These are phyloP conservation scores for Rosa rugosa DNA, from an alignment of 306 rosid genomes.

Conservation along the genomic window DNA sequence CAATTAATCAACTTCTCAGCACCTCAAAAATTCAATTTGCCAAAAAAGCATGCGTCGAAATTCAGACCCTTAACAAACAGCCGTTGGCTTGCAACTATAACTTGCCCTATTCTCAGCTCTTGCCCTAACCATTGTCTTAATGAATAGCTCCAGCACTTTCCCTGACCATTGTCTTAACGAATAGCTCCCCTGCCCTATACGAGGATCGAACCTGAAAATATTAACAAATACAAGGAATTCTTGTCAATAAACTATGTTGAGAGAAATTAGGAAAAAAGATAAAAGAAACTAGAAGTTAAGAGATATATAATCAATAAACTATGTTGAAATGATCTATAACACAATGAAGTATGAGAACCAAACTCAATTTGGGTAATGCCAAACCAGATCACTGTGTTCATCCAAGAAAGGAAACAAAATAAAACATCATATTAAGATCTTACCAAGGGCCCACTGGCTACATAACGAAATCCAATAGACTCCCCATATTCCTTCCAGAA, in stretches of 20 bases:
- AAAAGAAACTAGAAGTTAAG: neutral
- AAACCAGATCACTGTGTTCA: neutral
- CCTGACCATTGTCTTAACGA: slow-evolving; percentile 79
- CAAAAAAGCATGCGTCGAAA: neutral
- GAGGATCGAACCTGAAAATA: slow-evolving; percentile 83
- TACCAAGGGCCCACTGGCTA: slow-evolving; percentile 97
- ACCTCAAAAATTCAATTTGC: neutral
- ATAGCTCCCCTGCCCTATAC: slow-evolving; percentile 95
- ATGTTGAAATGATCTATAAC: neutral
- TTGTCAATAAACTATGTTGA: neutral
- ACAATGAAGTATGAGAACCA: neutral
- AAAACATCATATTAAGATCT: slow-evolving; percentile 28
- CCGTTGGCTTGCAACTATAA: neutral
- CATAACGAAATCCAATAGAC: slow-evolving; percentile 91
- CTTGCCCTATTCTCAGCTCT: neutral
- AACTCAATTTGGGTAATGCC: neutral
- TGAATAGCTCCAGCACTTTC: slow-evolving; percentile 39
- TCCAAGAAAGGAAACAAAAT: neutral
- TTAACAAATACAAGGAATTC: neutral
- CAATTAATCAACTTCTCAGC: neutral
- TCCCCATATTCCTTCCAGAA: slow-evolving; percentile 96
- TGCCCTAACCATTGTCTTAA: neutral
- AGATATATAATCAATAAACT: neutral
- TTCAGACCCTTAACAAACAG: neutral
- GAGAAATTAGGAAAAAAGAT: neutral